These are phyloP conservation scores for Clarireedia paspali DNA, from an alignment of 2,329 filamentous ascomycete species.

Conservation along the genomic window DNA sequence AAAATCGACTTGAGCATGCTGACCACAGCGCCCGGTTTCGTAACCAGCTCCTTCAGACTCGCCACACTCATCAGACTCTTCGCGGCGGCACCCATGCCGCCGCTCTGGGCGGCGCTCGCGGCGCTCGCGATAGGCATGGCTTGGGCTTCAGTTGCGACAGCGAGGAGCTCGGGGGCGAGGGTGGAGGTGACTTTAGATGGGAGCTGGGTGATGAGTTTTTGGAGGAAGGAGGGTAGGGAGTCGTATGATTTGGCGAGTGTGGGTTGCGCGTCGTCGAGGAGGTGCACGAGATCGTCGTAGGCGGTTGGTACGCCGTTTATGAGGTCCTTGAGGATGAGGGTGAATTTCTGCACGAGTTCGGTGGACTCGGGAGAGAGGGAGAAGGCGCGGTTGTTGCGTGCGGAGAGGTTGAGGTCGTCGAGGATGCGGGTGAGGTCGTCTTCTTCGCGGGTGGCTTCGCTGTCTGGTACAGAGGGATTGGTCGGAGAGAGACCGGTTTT, in stretches of 20 bases:
- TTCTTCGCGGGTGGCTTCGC: slow-evolving; percentile 45
- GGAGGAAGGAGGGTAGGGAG: slow-evolving; percentile 67
- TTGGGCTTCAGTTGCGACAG: slow-evolving; percentile 68
- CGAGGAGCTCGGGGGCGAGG: slow-evolving; percentile 74
- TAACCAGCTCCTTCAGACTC: slow-evolving; percentile 69
- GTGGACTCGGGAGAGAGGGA: slow-evolving; percentile 78
- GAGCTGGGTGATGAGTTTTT: slow-evolving; percentile 79
- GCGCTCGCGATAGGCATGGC: slow-evolving; percentile 14
- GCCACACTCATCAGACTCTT: slow-evolving; percentile 59
- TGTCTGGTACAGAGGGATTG: slow-evolving; percentile 30
- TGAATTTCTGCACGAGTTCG: slow-evolving; percentile 76
- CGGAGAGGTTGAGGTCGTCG: slow-evolving; percentile 74
- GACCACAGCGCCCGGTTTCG: slow-evolving; percentile 79
- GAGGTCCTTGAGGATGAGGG: slow-evolving; percentile 83
- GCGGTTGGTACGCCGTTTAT: slow-evolving; percentile 90
- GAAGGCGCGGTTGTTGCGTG: slow-evolving; percentile 79
- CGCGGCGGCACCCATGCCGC: slow-evolving; percentile 45
- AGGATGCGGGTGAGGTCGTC: slow-evolving; percentile 73
- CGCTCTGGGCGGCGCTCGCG: slow-evolving; percentile 12
- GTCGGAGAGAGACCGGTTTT: slow-evolving; percentile 28
- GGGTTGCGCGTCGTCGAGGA: slow-evolving; percentile 54
- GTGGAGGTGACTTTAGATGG: slow-evolving; percentile 72
- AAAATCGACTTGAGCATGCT: slow-evolving; percentile 85
- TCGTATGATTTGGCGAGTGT: slow-evolving; percentile 53
- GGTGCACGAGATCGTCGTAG: slow-evolving; percentile 70